Evolutionary conservation across 805 yeast species (phyloP), one percentile per base, ranked within the genome.

Genomic region (Candida maltosa): DNA sequence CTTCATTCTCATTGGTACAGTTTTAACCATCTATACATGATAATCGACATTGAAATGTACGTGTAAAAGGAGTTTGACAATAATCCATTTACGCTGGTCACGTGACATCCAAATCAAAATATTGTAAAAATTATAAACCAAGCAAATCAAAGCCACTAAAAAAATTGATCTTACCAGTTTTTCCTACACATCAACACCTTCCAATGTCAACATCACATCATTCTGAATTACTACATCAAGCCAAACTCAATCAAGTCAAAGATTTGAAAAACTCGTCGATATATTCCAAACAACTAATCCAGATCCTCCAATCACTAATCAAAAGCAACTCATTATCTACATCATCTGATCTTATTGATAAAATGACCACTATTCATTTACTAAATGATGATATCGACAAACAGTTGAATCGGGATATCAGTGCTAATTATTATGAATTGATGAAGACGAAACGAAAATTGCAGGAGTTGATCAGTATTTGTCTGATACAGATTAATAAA

Each of bases 351-450:
- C 42, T 55, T 5, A 32, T 62, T 5, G 67, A 59, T 30, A 66
- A 65, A 42, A 62, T 65, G 24, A 53, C 68, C 11, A 65, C 71
- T 6, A 60, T 67, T 5, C 70, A 64, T 32, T 61, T 63, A 28
- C 45, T 67, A 12, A 64, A 66, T 44, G 36, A 45, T 3, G 65
- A 63, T 19, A 65, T 68, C 14, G 62, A 62, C 33, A 42, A 48
- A 18, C 73, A 67, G 44, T 37, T 67, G 34, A 54, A 50, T 15
- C 41, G 54, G 7, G 68, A 60, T 29, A 51, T 65, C n/a, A 54
- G 60, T 2, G 29, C 49, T 8, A 53, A 56, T 26, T 65, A 61
- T 15, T 57, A 53, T 9, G 45, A 46, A 11, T 30, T 68, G 5
- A 32, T 55, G 6, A 35, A 46, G 4, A 45, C 47, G 26, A 58